Conservation (phyloP, 129 eudicot species). For the Arctium lappa region DNA sequence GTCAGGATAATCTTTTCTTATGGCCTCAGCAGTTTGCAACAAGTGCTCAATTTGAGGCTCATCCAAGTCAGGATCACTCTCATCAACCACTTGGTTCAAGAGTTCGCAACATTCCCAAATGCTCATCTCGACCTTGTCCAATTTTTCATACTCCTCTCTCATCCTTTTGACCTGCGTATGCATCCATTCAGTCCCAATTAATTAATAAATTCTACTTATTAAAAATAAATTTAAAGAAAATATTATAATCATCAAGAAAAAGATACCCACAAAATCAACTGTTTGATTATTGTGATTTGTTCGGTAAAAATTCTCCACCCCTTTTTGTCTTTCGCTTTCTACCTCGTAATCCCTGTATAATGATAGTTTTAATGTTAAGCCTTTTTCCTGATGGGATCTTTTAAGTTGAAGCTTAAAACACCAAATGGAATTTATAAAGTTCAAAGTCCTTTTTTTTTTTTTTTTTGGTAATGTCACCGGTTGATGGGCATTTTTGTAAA, state of each 20-base stretch:
- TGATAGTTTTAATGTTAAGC: neutral
- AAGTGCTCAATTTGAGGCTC: constrained; percentile 87
- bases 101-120: constrained; percentile 94
- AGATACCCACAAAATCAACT: constrained; percentile 20
- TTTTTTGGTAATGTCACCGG: no score
- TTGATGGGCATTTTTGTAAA: neutral
- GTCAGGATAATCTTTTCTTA: constrained; percentile 67
- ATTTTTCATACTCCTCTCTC: constrained; percentile 61
- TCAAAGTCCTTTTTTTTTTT: no score
- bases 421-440: no score
- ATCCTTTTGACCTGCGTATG: constrained; percentile 58
- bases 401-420: neutral
- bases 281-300: constrained; percentile 40
- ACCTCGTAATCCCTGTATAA: constrained; percentile 64
- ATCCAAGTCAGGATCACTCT: constrained; percentile 85
- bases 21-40: constrained; percentile 77
- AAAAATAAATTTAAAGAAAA: neutral
- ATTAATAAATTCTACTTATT: neutral
- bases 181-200: neutral
- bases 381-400: neutral
- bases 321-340: constrained; percentile 66
- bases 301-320: constrained; percentile 64
- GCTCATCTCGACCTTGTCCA: constrained; percentile 72
- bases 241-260: neutral
- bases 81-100: constrained; percentile 65